Evolutionary conservation across 768 basidiomycete species (phyloP), one percentile per base, ranked within the genome.

Genomic region (Pisolithus microcarpus): DNA sequence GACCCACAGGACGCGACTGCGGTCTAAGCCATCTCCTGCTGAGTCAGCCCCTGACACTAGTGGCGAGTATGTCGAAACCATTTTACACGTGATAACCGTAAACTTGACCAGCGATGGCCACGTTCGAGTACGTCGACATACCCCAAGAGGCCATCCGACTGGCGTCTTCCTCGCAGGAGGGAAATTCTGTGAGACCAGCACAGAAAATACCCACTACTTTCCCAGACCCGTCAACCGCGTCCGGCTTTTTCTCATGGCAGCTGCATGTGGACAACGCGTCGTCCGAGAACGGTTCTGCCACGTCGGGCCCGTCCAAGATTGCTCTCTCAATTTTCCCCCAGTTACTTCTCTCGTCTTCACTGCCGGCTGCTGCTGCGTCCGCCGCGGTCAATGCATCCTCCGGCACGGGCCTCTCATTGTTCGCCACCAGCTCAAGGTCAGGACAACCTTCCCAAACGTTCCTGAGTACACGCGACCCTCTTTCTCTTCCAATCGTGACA

Each of bases 401-500:
- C 60, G 53, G 21, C 61, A 43, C 16, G 9, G 40, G 24, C 4
- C 24, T 40, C 18, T 39, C 47, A 5, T 15, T 44, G 15, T 44
- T 44, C 30, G 36, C 31, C 11, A 21, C 31, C 11, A 64, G 31
- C 43, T 47, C 53, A 53, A 65, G 24, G 59, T 61, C 31, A 60
- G 55, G 30, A 67, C 63, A 40, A 44, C 46, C 24, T 60, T 64
- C 43, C 53, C 49, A 34, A 31, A 19, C 8, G 56, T 62, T 85
- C 24, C 56, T 85, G 18, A 79, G 79, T 8, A 77, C 75, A 1
- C 69, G 70, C 31, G 84, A 85, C 56, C 79, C 85, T 0, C 73
- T 93, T 4, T 87, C 86, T 5, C 69, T 93, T 11, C 85, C 82
- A 0, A 80, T 81, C 21, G 85, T 82, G 52, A 81, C 86, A 1